These are phyloP conservation scores for Candida taoyuanica DNA, from an alignment of 805 yeast species.

Conservation along the genomic window DNA sequence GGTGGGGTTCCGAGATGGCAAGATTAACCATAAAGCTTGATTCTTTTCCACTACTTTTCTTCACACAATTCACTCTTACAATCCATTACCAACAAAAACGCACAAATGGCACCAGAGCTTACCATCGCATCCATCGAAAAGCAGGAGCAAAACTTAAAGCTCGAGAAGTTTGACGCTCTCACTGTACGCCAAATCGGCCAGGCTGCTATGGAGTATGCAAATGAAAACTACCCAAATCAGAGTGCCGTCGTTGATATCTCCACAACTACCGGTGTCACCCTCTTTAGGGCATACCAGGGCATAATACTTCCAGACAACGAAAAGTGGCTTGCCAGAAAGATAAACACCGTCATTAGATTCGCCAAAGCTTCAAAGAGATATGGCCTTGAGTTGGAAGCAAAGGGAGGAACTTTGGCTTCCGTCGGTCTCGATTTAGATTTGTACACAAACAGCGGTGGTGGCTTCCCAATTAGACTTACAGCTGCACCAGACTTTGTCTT, in stretches of 20 bases:
- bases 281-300: conserved; percentile 38
- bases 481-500: conserved; percentile 30
- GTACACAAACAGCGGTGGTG: conserved; percentile 54
- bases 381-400: conserved; percentile 38
- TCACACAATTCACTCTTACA: not conserved
- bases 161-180: conserved; percentile 4
- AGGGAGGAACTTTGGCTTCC: conserved; percentile 35
- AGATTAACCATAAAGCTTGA: too few relatives aligned
- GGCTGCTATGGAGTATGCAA: conserved; percentile 35
- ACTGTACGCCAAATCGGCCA: conserved; percentile 44
- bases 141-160: conserved; percentile 4
- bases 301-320: conserved; percentile 45
- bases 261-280: conserved; percentile 39
- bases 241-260: conserved; percentile 44
- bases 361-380: conserved; percentile 44
- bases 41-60: too few relatives aligned
- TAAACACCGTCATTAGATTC: conserved; percentile 43
- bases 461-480: conserved; percentile 42
- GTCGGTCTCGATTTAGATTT: conserved; percentile 37
- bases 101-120: not conserved
- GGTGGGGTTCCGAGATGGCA: too few relatives aligned
- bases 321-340: conserved; percentile 47
- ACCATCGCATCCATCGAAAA: not conserved
- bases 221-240: conserved; percentile 23
- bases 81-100: not conserved